Percentiles rank a stretch among this genome's conserved stretches.
phyloP scores from a whole-genome alignment of 345 rosid species.

The Bruguiera gymnorhiza region DNA sequence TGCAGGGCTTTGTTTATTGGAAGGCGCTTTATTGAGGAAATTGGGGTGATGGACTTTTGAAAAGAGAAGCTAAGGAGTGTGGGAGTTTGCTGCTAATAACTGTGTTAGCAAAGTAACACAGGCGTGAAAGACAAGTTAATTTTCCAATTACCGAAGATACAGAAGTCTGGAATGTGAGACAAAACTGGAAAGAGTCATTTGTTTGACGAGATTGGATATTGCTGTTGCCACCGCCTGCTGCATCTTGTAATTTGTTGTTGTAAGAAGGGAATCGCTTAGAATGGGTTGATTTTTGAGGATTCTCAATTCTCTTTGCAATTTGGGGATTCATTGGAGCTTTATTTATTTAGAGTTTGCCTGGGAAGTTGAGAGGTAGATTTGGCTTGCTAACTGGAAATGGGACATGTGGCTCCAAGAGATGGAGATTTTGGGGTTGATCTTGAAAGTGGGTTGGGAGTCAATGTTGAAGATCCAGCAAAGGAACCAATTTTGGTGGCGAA shows the following conservation, averaged over 20 bases:
- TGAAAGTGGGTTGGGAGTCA: conserved; percentile 51
- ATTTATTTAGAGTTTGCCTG: neutral
- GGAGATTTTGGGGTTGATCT: conserved; percentile 59
- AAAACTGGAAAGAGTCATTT: conserved; percentile 7
- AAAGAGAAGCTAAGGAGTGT: neutral
- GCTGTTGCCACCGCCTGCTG: neutral
- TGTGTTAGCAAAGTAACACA: neutral
- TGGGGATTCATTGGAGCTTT: conserved; percentile 6
- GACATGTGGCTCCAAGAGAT: conserved; percentile 8
- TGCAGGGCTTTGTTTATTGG: conserved; percentile 6
- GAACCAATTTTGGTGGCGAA: conserved; percentile 19
- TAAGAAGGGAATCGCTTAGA: neutral
- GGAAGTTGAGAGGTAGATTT: neutral
- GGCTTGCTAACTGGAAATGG: conserved; percentile 7
- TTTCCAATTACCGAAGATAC: neutral
- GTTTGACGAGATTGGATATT: conserved; percentile 13
- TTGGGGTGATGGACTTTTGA: conserved; percentile 1
- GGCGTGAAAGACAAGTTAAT: conserved; percentile 8
- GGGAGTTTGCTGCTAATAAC: neutral
- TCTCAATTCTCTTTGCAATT: neutral
- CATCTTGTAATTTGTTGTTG: neutral
- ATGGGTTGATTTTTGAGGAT: conserved; percentile 7
- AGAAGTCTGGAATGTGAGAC: neutral
- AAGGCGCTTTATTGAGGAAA: neutral
- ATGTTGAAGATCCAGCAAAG: conserved; percentile 31